A percentile compares a stretch with the other conserved stretches of the same genome.
Evolutionary conservation across 257 asterid genomes (phyloP).

Genomic region (Solanum etuberosum): DNA sequence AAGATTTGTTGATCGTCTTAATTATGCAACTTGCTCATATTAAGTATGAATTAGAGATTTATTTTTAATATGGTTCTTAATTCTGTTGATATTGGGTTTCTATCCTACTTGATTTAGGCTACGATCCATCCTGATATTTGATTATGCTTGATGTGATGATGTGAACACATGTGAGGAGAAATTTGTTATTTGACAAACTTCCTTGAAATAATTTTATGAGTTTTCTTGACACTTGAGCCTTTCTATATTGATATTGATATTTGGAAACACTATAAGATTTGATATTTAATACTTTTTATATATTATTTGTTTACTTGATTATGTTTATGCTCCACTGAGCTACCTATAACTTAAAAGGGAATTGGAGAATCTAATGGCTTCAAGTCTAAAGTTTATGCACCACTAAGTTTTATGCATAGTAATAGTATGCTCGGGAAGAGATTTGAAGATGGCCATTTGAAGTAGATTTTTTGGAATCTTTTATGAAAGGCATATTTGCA

Average conservation of each 20-base stretch:
- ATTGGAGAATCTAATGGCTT: not conserved
- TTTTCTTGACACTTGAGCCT: not conserved
- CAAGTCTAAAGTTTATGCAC: not conserved
- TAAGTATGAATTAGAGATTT: not conserved
- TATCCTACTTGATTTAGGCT: not conserved
- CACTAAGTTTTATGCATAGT: not conserved
- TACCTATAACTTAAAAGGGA: not conserved
- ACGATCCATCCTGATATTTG: not conserved
- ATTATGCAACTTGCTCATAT: not conserved
- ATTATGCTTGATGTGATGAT: not conserved
- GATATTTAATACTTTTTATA: not conserved
- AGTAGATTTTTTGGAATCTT: not conserved
- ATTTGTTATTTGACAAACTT: not conserved
- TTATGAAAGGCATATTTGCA: not conserved
- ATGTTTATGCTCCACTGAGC: not conserved
- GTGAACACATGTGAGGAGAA: not conserved
- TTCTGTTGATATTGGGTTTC: not conserved
- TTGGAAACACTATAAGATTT: not conserved
- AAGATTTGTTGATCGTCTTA: not conserved
- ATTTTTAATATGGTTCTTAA: not conserved
- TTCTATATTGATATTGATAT: not conserved
- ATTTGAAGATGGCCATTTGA: not conserved
- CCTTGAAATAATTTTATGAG: not conserved
- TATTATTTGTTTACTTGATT: not conserved
- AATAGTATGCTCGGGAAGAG: not conserved